Conservation (phyloP, 345 rosid genomes). For the Acer campestre region DNA sequence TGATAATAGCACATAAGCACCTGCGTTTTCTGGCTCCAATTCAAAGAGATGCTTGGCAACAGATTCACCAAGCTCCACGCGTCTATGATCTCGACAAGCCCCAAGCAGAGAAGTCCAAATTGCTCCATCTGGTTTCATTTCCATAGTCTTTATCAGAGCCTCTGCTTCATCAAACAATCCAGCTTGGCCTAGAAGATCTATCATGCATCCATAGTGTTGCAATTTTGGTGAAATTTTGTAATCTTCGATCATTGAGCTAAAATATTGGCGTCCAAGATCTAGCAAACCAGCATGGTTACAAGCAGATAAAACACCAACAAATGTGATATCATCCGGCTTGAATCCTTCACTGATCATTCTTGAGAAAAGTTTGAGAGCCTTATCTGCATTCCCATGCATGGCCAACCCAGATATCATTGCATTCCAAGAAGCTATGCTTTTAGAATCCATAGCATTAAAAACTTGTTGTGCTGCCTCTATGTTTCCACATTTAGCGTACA, state of each 20-base stretch:
- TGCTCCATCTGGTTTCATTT: conserved; percentile 65
- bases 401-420: conserved; percentile 76
- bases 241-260: conserved; percentile 53
- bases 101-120: conserved; percentile 80
- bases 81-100: conserved; percentile 61
- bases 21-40: conserved; percentile 58
- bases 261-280: conserved; percentile 56
- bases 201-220: conserved; percentile 77
- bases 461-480: conserved; percentile 51
- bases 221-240: conserved; percentile 56
- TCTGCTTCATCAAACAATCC: conserved; percentile 70
- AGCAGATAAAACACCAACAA: conserved; percentile 71
- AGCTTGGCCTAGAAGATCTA: conserved; percentile 70
- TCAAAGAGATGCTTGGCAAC: conserved; percentile 53
- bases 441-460: conserved; percentile 37
- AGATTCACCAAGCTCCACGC: conserved; percentile 54
- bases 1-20: conserved; percentile 68
- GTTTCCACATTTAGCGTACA: conserved; percentile 69
- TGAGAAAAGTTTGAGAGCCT: conserved; percentile 50
- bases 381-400: conserved; percentile 56
- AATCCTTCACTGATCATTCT: conserved; percentile 51
- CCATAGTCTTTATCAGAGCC: conserved; percentile 50
- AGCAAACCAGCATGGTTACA: conserved; percentile 70
- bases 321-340: conserved; percentile 68
- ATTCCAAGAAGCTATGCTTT: conserved; percentile 59